These are phyloP conservation scores for Andrographis paniculata DNA, from an alignment of 305 asterid genomes.

Conservation along the genomic window DNA sequence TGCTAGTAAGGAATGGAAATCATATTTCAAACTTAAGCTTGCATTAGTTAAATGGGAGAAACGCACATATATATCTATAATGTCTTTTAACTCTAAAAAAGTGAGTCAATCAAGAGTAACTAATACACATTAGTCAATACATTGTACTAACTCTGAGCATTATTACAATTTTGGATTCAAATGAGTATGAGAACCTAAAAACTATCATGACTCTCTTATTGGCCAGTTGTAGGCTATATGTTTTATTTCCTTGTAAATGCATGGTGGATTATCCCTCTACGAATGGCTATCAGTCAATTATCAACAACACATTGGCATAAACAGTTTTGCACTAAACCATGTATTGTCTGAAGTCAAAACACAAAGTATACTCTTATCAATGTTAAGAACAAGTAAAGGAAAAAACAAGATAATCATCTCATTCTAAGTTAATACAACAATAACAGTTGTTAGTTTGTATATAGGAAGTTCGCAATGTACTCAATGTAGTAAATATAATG, in stretches of 20 bases:
- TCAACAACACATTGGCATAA: background rate
- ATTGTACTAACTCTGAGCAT: no score
- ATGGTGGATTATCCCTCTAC: background rate
- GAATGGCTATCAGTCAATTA: background rate
- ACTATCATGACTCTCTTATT: background rate
- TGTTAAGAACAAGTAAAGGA: background rate
- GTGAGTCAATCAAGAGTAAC: no score
- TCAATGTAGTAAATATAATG: background rate
- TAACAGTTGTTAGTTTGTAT: background rate
- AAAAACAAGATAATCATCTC: background rate
- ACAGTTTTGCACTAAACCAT: background rate
- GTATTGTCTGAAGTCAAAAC: background rate
- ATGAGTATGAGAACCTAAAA: conserved; percentile 4
- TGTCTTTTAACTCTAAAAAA: no score
- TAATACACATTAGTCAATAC: no score
- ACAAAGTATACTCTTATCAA: no score
- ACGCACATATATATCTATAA: no score
- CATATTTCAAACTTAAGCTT: no score
- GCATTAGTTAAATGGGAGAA: no score
- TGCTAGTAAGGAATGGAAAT: no score
- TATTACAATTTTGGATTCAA: background rate
- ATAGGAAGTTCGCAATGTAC: no score
- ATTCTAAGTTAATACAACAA: background rate
- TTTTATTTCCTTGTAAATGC: background rate
- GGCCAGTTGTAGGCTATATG: background rate